Conservation (phyloP, 163 green algal genomes). For the Botryococcus braunii region DNA sequence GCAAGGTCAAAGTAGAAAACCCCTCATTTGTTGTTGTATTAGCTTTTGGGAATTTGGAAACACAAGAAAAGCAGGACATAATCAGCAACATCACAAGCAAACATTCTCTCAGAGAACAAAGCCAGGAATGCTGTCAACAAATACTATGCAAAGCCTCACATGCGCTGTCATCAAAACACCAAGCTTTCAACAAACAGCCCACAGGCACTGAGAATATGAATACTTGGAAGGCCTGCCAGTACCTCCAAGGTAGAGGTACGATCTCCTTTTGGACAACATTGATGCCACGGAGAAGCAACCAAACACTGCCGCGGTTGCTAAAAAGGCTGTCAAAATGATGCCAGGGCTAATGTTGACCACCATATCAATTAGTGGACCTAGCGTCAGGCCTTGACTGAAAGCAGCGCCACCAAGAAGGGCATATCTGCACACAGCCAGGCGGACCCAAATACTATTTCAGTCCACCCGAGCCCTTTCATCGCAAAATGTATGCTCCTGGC, state of each 20-base stretch:
- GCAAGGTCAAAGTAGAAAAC: too few species aligned
- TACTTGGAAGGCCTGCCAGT: too few species aligned
- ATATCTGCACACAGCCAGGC: slow-evolving; percentile 19
- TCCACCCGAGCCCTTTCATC: background rate
- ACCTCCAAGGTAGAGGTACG: slow-evolving; percentile 51
- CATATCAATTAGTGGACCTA: slow-evolving; percentile 45
- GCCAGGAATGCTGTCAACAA: too few species aligned
- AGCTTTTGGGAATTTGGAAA: too few species aligned
- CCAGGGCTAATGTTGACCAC: slow-evolving; percentile 36
- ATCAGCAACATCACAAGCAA: too few species aligned
- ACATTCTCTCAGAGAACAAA: too few species aligned
- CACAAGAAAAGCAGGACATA: too few species aligned
- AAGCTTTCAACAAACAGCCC: too few species aligned
- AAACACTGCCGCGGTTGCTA: slow-evolving; percentile 53
- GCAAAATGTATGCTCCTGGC: background rate
- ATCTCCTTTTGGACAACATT: background rate
- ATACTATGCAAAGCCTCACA: too few species aligned
- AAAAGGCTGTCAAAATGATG: slow-evolving; percentile 44
- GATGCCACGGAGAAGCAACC: slow-evolving; percentile 59
- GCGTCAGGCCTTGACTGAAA: slow-evolving; percentile 44
- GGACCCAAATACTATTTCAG: background rate
- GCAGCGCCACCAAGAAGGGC: slow-evolving; percentile 44
- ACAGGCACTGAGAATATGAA: too few species aligned
- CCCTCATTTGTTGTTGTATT: too few species aligned
- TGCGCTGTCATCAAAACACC: too few species aligned